phyloP scores from a whole-genome alignment of 2,329 filamentous ascomycete genomes.

The Zarea fungicola region DNA sequence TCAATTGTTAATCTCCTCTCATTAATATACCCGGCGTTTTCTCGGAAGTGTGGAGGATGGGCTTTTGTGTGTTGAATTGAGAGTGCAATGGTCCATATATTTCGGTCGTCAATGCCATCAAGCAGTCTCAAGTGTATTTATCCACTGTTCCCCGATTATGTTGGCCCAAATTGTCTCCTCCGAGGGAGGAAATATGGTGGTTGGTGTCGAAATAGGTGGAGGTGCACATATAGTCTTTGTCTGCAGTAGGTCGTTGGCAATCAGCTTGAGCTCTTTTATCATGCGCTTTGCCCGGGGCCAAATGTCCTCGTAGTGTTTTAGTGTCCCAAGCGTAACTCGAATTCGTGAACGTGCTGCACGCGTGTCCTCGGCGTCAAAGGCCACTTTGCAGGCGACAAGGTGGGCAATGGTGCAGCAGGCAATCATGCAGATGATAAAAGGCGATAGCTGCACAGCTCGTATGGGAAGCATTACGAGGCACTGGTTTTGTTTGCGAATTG shows the following conservation, averaged over 20 bases:
- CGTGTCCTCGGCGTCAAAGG: conserved; percentile 3
- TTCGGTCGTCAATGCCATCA: too few relatives aligned
- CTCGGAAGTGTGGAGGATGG: too few relatives aligned
- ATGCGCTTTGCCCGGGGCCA: conserved; percentile 7
- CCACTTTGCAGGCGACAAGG: conserved; percentile 2
- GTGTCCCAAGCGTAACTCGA: conserved; percentile 1
- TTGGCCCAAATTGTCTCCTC: too few relatives aligned
- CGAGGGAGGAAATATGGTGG: too few relatives aligned
- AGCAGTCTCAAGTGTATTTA: too few relatives aligned
- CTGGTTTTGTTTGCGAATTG: conserved; percentile 6
- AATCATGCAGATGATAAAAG: conserved; percentile 7
- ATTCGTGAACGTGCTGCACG: neutral
- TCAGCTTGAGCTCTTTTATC: neutral
- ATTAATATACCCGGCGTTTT: too few relatives aligned
- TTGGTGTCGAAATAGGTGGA: neutral
- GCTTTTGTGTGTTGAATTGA: too few relatives aligned
- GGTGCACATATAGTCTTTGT: neutral
- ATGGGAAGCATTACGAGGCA: conserved; percentile 3
- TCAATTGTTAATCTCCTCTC: too few relatives aligned
- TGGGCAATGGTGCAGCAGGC: conserved; percentile 3
- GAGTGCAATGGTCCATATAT: too few relatives aligned
- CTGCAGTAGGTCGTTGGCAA: neutral
- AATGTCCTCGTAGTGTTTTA: conserved; percentile 10
- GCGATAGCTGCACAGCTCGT: neutral
- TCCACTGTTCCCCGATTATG: too few relatives aligned